A percentile compares a stretch with the other conserved stretches of the same genome.
Evolutionary conservation across 352 stramenopile species (phyloP).

Genomic region (Blastocystis sp.): DNA sequence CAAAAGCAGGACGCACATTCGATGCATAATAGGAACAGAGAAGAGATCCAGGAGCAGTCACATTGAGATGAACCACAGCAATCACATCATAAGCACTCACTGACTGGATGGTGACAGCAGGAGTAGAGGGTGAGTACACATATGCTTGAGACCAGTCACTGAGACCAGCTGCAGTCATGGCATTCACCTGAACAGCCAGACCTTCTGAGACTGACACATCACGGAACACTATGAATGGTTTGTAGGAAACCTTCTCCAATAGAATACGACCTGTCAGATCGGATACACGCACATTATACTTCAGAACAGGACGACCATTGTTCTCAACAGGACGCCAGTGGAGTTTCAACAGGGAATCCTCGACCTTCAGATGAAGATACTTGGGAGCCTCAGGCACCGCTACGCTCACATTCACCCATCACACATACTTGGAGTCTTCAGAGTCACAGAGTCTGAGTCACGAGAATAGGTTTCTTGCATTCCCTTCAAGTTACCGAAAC

Average conservation of each 20-base stretch:
- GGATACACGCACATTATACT: slow-evolving; percentile 36
- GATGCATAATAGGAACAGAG: slow-evolving; percentile 6
- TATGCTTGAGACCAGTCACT: background rate
- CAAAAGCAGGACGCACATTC: background rate
- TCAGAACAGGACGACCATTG: background rate
- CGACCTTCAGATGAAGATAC: background rate
- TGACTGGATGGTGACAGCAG: background rate
- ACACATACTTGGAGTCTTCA: background rate
- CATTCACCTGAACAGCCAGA: slow-evolving; percentile 1
- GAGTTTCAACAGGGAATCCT: background rate
- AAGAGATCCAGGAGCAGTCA: background rate
- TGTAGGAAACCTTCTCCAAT: slow-evolving; percentile 40
- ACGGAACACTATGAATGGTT: background rate
- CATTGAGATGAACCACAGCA: slow-evolving; percentile 19
- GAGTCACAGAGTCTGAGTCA: background rate
- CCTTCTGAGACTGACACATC: background rate
- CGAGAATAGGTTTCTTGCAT: slow-evolving; percentile 1
- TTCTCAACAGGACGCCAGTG: background rate
- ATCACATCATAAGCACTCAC: background rate
- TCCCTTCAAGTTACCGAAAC: slow-evolving; percentile 40
- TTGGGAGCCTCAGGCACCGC: background rate
- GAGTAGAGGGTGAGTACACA: background rate
- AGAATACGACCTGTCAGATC: background rate
- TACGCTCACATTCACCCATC: background rate
- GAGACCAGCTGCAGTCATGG: background rate